Base-by-base conservation (phyloP, 768 basidiomycete genomes). In the Collybia sordida region DNA sequence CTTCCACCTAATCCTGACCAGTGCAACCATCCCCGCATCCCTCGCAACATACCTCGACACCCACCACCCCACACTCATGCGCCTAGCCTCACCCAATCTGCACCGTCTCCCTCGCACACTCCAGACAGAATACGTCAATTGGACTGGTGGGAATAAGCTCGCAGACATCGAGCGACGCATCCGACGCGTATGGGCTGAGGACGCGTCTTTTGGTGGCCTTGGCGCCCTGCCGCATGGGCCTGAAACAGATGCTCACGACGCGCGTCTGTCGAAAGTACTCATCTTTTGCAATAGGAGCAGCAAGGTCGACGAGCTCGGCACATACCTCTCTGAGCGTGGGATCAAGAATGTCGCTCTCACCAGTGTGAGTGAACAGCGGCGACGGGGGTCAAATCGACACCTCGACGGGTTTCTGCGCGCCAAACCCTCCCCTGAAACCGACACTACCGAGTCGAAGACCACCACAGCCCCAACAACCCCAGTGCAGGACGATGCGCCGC, bases 21-120 rank as follows among this genome's bases (percentile, higher is more conserved):
- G 88, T 39, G 94, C 94, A 0, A 96, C 94, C 3, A 88, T 97
- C 52, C 93, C 94, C 6, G 78, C 81, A 27, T 79, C 88, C 2
- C 83, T 91, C 42, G 78, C 82, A 22, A 63, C 74, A 18, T 87
- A 90, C 64, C 75, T 92, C 23, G 75, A 80, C 53, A 66, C 64
- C 0, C 65, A 81, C 49, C 88, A 90, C 57, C 88, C 90, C 0
- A 46, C 64, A 1, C 68, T 89, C 45, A 71, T 75, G n/a, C 82
- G 86, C n/a, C 79, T 94, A 37, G 83, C 87, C 14, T 93, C 92
- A 0, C 90, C 90, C 0, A 76, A 79, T 17, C 71, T 96, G 6
- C 93, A 97, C 61, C 82, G 78, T 35, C 81, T 96, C 1, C 94
- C 94, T 0, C 66, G 75, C 41, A 74, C 74, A 15, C 76, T 97